Evolutionary conservation across 2,329 filamentous ascomycete species (phyloP).

Genomic region (Penicillium polonicum): DNA sequence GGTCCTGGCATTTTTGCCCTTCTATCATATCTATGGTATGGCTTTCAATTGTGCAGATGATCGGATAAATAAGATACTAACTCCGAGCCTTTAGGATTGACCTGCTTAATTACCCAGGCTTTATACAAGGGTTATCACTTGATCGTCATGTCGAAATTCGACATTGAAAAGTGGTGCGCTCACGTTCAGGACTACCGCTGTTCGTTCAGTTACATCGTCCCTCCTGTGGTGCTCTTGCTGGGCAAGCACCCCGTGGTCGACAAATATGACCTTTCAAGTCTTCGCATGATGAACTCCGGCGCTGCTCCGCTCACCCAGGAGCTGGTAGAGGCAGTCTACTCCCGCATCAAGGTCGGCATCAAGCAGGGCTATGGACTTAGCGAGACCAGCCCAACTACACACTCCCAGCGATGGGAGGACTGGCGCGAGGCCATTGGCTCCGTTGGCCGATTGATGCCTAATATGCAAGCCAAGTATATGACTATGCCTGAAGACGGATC

Average conservation of each 20-base stretch:
- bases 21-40: constrained; percentile 86
- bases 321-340: constrained; percentile 72
- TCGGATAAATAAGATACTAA: not conserved
- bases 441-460: constrained; percentile 74
- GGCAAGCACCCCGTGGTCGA: constrained; percentile 74
- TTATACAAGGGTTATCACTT: constrained; percentile 65
- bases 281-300: constrained; percentile 84
- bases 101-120: constrained; percentile 67
- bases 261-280: constrained; percentile 74
- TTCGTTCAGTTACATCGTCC: constrained; percentile 78
- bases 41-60: not conserved
- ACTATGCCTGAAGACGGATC: constrained; percentile 53
- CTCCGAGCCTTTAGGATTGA: constrained; percentile 56
- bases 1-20: constrained; percentile 76
- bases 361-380: constrained; percentile 93
- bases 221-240: constrained; percentile 77
- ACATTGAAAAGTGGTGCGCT: constrained; percentile 73
- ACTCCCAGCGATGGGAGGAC: constrained; percentile 69
- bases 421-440: constrained; percentile 76
- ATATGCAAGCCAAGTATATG: constrained; percentile 80
- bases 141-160: constrained; percentile 75
- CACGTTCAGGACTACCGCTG: constrained; percentile 73
- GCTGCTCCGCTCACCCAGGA: constrained; percentile 82
- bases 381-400: constrained; percentile 79
- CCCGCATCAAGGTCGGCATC: constrained; percentile 71